Evolutionary conservation across 2,329 filamentous ascomycete genomes (phyloP).

Genomic region (Penicillium sp.): DNA sequence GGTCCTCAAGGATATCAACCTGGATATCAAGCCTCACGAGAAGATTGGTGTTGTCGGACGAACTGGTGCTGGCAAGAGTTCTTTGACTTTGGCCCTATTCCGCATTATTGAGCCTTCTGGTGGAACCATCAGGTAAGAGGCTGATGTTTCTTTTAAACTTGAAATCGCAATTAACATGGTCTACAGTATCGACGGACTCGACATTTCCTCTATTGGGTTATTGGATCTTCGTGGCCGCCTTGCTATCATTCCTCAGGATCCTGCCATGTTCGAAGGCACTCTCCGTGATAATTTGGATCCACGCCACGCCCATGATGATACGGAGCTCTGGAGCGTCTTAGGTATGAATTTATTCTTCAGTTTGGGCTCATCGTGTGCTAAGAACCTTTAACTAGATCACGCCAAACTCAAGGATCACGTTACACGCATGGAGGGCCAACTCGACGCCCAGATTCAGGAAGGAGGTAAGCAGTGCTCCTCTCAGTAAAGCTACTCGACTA

Average conservation of each 20-base stretch:
- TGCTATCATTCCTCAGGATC: constrained; percentile 97
- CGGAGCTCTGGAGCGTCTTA: constrained; percentile 92
- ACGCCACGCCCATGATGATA: constrained; percentile 92
- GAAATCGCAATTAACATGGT: constrained; percentile 15
- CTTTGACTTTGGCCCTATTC: constrained; percentile 88
- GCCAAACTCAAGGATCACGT: constrained; percentile 92
- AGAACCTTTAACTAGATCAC: constrained; percentile 66
- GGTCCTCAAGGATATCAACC: constrained; percentile 87
- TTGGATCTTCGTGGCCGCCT: constrained; percentile 85
- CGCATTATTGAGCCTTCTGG: constrained; percentile 87
- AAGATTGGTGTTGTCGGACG: constrained; percentile 98
- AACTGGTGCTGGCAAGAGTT: constrained; percentile 95
- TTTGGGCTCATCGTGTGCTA: constrained; percentile 41
- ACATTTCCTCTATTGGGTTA: constrained; percentile 88
- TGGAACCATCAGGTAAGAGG: constrained; percentile 67
- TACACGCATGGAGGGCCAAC: constrained; percentile 78
- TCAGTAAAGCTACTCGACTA: neutral
- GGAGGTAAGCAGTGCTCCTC: constrained; percentile 67
- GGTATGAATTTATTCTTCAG: constrained; percentile 58
- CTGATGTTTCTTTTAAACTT: constrained; percentile 14
- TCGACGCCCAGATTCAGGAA: constrained; percentile 91
- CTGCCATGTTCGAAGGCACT: constrained; percentile 90
- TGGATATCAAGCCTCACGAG: constrained; percentile 93
- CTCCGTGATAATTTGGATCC: constrained; percentile 96
- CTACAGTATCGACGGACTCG: constrained; percentile 76